Evolutionary conservation across 352 stramenopile species (phyloP), one percentile per base, ranked within the genome.

Genomic region (Phytopythium kandeliae): DNA sequence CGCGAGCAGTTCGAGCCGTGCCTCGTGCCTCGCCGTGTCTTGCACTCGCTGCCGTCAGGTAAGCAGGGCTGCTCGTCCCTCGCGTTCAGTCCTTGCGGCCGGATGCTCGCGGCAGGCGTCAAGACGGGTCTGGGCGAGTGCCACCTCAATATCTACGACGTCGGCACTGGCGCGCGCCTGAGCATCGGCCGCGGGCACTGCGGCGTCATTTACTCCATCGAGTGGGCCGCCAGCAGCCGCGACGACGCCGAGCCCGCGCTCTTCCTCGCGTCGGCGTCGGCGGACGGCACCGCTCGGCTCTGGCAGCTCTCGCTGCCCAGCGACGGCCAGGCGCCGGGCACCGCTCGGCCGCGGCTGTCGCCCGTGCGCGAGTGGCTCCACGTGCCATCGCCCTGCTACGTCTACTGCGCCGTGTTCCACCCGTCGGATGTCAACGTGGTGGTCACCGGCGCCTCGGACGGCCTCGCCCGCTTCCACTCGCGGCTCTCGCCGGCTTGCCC

Each of bases 381-480:
- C 55, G 65, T 80, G 10, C 73, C 73, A 5, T 48, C 58, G 3
- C 77, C 71, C 12, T 71, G 60, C 13, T 86, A 86, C 45, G 80
- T 89, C 10, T 89, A 86, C 53, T 82, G 75, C 40, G 71, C 70
- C 1, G 61, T 72, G 8, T 90, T 88, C 55, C 63, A 86, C 34
- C 61, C 61, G 10, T 33, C n/a, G 15, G 31, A 54, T 12, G 60
- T 26, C 0, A 34, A 60, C 10, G 56, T 83, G 11, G 54, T 71
- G 5, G n/a, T 86, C 26, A 80, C 62, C 7, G 78, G 72, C 5
- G 62, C 75, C 7, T 86, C 75, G 0, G 74, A 89, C 54, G 74
- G 80, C 1, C 53, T 62, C 15, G 35, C 87, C 6, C 74, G 78
- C 3, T 60, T 89, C 22, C 58, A 58, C 15, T 65, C 63, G 42